Conservation (phyloP, 805 yeast species). For the Candida succiphila region DNA sequence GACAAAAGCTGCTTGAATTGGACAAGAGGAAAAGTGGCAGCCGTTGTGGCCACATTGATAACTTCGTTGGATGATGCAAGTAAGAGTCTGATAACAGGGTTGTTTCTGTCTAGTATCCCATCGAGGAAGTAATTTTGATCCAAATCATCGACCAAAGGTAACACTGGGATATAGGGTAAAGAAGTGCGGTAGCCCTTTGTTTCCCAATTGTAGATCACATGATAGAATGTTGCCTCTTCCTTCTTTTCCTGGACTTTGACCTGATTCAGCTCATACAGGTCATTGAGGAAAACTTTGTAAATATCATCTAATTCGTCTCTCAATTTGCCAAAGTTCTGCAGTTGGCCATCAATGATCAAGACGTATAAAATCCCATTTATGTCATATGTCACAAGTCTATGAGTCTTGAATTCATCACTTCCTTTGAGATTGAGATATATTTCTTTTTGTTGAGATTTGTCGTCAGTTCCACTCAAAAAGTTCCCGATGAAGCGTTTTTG, state of each 20-base stretch:
- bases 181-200: conserved; percentile 14
- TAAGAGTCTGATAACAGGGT: too few species aligned
- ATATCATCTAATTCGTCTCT: conserved; percentile 10
- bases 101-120: too few species aligned
- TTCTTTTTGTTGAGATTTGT: conserved; percentile 7
- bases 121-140: too few species aligned
- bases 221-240: conserved; percentile 10
- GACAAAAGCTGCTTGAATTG: too few species aligned
- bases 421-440: conserved; percentile 4
- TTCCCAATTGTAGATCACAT: conserved; percentile 12
- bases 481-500: too few species aligned
- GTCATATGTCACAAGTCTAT: conserved; percentile 18
- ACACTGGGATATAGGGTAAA: conserved; percentile 20
- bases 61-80: too few species aligned
- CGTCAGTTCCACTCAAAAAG: too few species aligned
- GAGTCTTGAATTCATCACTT: neutral
- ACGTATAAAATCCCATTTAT: conserved; percentile 19
- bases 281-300: too few species aligned
- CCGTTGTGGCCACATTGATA: too few species aligned
- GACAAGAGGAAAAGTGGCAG: too few species aligned
- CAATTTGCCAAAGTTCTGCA: too few species aligned
- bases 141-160: too few species aligned
- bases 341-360: conserved; percentile 12
- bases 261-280: conserved; percentile 8
- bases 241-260: neutral